A percentile compares a stretch with the other conserved stretches of the same genome.
Conservation (phyloP, 805 yeast genomes). For the Myxozyma udenii region DNA sequence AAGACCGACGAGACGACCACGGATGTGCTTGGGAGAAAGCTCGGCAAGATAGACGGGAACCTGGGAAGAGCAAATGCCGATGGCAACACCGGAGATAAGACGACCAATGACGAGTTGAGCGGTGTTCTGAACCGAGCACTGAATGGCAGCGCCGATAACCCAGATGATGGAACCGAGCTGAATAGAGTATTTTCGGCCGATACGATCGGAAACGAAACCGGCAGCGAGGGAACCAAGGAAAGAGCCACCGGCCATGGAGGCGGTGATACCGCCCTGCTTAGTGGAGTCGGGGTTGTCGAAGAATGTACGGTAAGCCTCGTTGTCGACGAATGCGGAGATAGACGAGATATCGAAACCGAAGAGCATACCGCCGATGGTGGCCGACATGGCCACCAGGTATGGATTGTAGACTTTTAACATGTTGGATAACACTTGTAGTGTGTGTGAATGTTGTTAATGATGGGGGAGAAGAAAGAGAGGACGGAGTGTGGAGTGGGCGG, state of each 20-base stretch:
- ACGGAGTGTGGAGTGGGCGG: too few species aligned
- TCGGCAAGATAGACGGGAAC: conserved; percentile 68
- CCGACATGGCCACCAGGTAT: conserved; percentile 52
- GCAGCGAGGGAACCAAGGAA: conserved; percentile 62
- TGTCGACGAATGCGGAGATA: conserved; percentile 62
- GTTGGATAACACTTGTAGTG: too few species aligned
- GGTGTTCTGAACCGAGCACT: conserved; percentile 46
- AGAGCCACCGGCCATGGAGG: conserved; percentile 76
- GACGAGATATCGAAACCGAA: conserved; percentile 81
- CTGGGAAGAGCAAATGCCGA: conserved; percentile 63
- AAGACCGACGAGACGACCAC: conserved; percentile 58
- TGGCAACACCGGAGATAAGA: conserved; percentile 59
- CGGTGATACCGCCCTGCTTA: conserved; percentile 69
- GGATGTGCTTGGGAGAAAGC: conserved; percentile 55
- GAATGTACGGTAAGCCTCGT: conserved; percentile 48
- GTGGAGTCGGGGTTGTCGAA: conserved; percentile 56
- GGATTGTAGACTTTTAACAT: conserved; percentile 49
- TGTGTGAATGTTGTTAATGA: too few species aligned
- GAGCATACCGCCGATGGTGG: conserved; percentile 67
- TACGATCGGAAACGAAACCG: conserved; percentile 48
- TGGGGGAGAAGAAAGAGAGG: too few species aligned
- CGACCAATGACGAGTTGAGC: conserved; percentile 54
- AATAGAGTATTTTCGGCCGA: conserved; percentile 55
- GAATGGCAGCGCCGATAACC: conserved; percentile 48
- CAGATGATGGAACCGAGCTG: conserved; percentile 17